phyloP scores from a whole-genome alignment of 495 filamentous ascomycete species.

The Melanomma pulvis-pyrius region DNA sequence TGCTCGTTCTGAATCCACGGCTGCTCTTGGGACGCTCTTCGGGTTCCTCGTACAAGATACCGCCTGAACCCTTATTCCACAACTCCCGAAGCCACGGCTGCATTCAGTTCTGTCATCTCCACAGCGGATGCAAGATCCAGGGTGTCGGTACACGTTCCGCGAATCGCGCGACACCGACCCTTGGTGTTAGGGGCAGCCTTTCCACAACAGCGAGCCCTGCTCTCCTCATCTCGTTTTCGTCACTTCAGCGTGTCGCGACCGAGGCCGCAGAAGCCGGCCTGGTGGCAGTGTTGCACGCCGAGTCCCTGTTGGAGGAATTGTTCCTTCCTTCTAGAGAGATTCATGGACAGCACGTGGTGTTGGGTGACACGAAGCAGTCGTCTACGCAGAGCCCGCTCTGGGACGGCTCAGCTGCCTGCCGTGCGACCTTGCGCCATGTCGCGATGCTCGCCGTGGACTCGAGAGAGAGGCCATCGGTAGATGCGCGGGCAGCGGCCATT shows the following conservation, averaged over 20 bases:
- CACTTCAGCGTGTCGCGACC: not conserved
- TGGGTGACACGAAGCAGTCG: slow-evolving; percentile 31
- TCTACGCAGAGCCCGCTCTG: not conserved
- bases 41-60: not conserved
- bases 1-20: not conserved
- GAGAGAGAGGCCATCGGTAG: not conserved
- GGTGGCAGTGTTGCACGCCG: slow-evolving; percentile 1
- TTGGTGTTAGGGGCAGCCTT: slow-evolving; percentile 3
- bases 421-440: not conserved
- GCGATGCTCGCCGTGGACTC: too few species aligned
- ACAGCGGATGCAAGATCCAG: slow-evolving; percentile 32
- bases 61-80: not conserved
- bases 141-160: slow-evolving; percentile 28
- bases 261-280: not conserved
- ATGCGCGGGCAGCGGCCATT: not conserved
- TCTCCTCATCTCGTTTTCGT: slow-evolving; percentile 1
- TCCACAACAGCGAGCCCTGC: slow-evolving; percentile 17
- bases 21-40: not conserved
- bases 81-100: slow-evolving; percentile 25
- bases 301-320: slow-evolving; percentile 4
- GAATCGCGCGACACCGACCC: slow-evolving; percentile 29
- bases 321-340: slow-evolving; percentile 13
- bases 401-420: not conserved
- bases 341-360: slow-evolving; percentile 24
- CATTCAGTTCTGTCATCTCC: slow-evolving; percentile 33